A percentile compares a stretch with the other conserved stretches of the same genome.
These are phyloP conservation scores for Cryptococcus hybrid DNA, from an alignment of 1,284 basidiomycete species.

Conservation along the genomic window DNA sequence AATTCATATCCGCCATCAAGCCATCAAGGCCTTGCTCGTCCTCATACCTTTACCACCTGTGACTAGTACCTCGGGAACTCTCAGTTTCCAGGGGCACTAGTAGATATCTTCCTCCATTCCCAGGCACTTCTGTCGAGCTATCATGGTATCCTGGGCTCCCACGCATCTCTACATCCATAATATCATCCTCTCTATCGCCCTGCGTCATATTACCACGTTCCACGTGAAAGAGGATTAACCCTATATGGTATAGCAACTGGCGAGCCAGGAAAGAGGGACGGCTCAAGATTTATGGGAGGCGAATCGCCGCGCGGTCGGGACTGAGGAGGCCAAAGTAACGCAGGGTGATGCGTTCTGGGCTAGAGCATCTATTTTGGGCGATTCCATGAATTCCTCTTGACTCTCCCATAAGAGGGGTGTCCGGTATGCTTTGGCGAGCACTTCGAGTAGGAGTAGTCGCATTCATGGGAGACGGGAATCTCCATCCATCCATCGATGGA, in stretches of 20 bases:
- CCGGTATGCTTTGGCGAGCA: not conserved
- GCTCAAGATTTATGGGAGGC: constrained; percentile 23
- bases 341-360: not conserved
- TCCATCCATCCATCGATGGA: constrained; percentile 39
- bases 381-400: too few relatives aligned
- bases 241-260: constrained; percentile 13
- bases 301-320: not conserved
- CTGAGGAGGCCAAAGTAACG: constrained; percentile 23
- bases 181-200: constrained; percentile 1
- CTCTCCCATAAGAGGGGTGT: not conserved
- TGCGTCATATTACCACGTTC: not conserved
- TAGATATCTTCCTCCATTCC: constrained; percentile 13
- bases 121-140: constrained; percentile 14
- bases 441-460: constrained; percentile 19
- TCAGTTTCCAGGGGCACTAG: constrained; percentile 31
- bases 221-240: not conserved
- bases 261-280: constrained; percentile 33
- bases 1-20: too few relatives aligned
- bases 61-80: constrained; percentile 12
- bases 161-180: constrained; percentile 19
- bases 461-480: constrained; percentile 30
- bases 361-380: too few relatives aligned
- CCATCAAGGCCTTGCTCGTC: not conserved
- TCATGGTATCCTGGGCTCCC: constrained; percentile 19
- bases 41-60: not conserved